These are phyloP conservation scores for Aureobasidium lini DNA, from an alignment of 2,329 filamentous ascomycete species.

Conservation along the genomic window DNA sequence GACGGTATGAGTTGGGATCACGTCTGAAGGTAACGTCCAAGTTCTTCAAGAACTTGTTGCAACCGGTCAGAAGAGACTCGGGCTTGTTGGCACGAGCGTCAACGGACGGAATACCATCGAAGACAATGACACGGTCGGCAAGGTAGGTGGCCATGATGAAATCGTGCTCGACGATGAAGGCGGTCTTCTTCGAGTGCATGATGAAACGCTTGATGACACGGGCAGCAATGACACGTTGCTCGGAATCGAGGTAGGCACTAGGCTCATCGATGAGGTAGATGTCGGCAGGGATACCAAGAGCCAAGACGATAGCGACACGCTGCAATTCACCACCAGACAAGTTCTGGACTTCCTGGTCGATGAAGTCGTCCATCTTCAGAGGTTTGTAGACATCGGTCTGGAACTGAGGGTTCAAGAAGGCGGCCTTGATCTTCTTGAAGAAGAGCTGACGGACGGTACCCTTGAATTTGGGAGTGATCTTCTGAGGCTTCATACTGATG, in stretches of 20 bases:
- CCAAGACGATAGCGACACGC: conserved; percentile 93
- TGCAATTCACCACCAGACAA: conserved; percentile 98
- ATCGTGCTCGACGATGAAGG: conserved; percentile 99
- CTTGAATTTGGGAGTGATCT: conserved; percentile 96
- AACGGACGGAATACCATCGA: conserved; percentile 87
- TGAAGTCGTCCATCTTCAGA: conserved; percentile 98
- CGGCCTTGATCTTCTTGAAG: conserved; percentile 99
- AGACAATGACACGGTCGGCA: conserved; percentile 95
- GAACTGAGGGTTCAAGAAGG: conserved; percentile 95
- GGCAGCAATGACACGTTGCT: conserved; percentile 95
- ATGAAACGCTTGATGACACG: conserved; percentile 99
- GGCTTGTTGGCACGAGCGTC: conserved; percentile 81
- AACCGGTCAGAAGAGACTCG: conserved; percentile 87
- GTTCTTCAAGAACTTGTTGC: conserved; percentile 94
- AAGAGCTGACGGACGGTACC: conserved; percentile 96
- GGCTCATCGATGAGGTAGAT: conserved; percentile 99
- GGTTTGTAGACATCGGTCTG: conserved; percentile 99
- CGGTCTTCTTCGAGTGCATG: conserved; percentile 99
- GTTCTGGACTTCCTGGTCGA: conserved; percentile 99
- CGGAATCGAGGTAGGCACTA: conserved; percentile 93
- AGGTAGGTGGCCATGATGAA: conserved; percentile 90
- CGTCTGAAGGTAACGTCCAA: conserved; percentile 97
- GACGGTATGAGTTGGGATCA: conserved; percentile 90
- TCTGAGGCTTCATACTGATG: conserved; percentile 99
- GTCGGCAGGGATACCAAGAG: conserved; percentile 91